These are phyloP conservation scores for Ustilago lituana DNA, from an alignment of 1,284 basidiomycete genomes.

Conservation along the genomic window DNA sequence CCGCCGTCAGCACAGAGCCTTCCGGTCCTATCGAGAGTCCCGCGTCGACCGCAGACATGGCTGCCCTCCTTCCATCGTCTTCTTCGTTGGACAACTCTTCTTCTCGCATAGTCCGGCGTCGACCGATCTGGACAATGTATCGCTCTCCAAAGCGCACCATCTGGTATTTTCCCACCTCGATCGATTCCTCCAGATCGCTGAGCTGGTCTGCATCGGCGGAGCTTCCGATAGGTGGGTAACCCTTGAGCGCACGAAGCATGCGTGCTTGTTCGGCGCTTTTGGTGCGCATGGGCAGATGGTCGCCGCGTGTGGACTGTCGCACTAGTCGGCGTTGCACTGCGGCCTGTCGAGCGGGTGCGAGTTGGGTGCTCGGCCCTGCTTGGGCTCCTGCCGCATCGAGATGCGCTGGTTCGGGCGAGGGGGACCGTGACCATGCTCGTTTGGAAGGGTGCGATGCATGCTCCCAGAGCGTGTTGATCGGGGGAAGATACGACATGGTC, in stretches of 20 bases:
- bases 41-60: constrained; percentile 25
- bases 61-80: constrained; percentile 41
- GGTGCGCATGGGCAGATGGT: constrained; percentile 50
- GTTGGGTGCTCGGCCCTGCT: constrained; percentile 29
- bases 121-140: constrained; percentile 60
- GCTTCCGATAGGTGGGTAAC: constrained; percentile 54
- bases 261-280: constrained; percentile 49
- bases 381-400: constrained; percentile 12
- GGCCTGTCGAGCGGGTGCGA: constrained; percentile 25
- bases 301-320: constrained; percentile 47
- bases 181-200: constrained; percentile 58
- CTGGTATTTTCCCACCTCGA: constrained; percentile 53
- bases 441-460: constrained; percentile 46
- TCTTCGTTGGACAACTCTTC: constrained; percentile 58
- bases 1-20: constrained; percentile 2
- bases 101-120: constrained; percentile 53
- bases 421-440: constrained; percentile 38
- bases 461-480: constrained; percentile 42
- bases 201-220: constrained; percentile 60
- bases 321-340: constrained; percentile 31
- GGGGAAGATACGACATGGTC: constrained; percentile 36
- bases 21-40: constrained; percentile 18
- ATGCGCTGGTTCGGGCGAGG: constrained; percentile 35
- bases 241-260: constrained; percentile 52
- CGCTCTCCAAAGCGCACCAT: constrained; percentile 57